These are phyloP conservation scores for Ambrosiella xylebori DNA, from an alignment of 2,329 filamentous ascomycete species.

Conservation along the genomic window DNA sequence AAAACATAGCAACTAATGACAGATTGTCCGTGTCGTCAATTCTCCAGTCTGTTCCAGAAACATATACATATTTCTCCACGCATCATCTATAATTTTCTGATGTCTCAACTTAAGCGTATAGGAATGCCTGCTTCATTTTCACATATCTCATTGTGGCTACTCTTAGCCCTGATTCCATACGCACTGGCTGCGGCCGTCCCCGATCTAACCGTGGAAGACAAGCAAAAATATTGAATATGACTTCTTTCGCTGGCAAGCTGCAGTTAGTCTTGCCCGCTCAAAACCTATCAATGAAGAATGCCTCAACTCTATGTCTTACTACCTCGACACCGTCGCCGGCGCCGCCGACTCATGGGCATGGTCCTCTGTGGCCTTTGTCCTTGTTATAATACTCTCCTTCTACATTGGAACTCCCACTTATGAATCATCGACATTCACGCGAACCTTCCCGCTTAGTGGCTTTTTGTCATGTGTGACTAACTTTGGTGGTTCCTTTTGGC, in stretches of 20 bases:
- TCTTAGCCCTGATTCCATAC: neutral
- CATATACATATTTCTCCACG: neutral
- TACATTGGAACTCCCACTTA: neutral
- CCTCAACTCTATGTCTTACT: neutral
- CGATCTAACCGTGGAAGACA: neutral
- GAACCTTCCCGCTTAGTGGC: neutral
- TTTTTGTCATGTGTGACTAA: neutral
- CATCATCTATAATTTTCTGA: no score
- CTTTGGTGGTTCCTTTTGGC: neutral
- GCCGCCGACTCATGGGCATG: neutral
- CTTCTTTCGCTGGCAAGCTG: neutral
- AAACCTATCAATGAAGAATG: neutral
- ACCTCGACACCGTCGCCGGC: neutral
- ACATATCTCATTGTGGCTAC: neutral
- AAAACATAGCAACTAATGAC: neutral
- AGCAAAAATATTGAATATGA: neutral
- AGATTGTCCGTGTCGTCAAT: neutral
- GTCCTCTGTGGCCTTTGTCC: neutral
- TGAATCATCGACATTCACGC: neutral
- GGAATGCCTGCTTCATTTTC: no score
- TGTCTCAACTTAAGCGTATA: no score
- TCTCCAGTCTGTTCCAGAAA: neutral
- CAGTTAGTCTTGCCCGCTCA: neutral
- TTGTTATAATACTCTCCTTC: neutral
- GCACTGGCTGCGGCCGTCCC: neutral